Conservation (phyloP, 139 green algal genomes). For the Desmodesmus armatus region DNA sequence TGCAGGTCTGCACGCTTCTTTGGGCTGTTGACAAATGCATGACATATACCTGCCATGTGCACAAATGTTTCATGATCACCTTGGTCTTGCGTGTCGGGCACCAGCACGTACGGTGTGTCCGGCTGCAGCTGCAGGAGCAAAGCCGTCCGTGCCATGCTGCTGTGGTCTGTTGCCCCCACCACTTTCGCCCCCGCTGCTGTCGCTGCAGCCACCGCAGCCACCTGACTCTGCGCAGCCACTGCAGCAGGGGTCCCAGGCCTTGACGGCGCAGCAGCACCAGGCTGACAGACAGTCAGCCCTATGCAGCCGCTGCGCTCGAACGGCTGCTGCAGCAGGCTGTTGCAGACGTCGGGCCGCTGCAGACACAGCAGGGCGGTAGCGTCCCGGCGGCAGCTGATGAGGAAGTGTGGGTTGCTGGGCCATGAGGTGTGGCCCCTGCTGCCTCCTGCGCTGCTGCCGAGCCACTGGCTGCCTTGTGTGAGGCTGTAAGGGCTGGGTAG, state of each 20-base stretch:
- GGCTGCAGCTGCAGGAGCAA: constrained; percentile 37
- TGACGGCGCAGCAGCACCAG: too few relatives aligned
- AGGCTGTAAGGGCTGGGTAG: constrained; percentile 13
- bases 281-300: constrained; percentile 4
- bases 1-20: too few relatives aligned
- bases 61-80: too few relatives aligned
- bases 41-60: too few relatives aligned
- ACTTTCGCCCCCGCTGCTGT: neutral
- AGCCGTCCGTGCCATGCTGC: constrained; percentile 1
- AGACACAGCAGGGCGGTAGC: neutral
- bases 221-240: neutral
- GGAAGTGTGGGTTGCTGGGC: constrained; percentile 34
- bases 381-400: constrained; percentile 24
- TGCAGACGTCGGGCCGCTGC: constrained; percentile 8
- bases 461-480: neutral
- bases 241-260: too few relatives aligned
- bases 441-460: neutral
- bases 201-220: neutral
- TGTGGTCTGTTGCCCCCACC: constrained; percentile 7
- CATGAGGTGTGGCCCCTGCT: constrained; percentile 6
- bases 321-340: constrained; percentile 22
- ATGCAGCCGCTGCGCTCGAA: constrained; percentile 2
- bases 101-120: constrained; percentile 25
- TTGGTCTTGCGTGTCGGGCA: constrained; percentile 2
- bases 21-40: too few relatives aligned